Base-by-base conservation (phyloP, 768 basidiomycete genomes). In the Leucogyrophana mollusca region DNA sequence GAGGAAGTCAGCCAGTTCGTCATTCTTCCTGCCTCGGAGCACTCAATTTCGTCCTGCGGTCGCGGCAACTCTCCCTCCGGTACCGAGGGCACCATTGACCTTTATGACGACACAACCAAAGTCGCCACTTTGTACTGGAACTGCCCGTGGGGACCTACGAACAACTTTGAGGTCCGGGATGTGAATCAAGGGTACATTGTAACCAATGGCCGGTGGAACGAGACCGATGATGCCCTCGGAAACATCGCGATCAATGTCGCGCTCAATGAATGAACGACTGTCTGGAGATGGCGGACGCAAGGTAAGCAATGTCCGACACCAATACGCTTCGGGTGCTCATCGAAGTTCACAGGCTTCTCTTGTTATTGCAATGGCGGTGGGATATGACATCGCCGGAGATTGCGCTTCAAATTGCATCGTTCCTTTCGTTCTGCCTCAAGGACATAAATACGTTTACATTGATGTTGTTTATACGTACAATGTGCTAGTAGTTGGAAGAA, bases 101-200 rank as follows among this genome's bases (percentile, higher is more conserved):
- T 54, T 41, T 37, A 35, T 37, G 53, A 47, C 22, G 37, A 34
- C n/a, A 23, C 25, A 20, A 42, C 37, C 27, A 35, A 42, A 22
- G 44, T 51, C 11, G 39, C 50, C 16, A 14, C 11, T 13, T 43
- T 54, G 39, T 45, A 47, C 32, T 54, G 50, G 50, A 35, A 41
- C 36, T 47, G 32, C 34, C 49, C 52, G 4, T 23, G 40, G 32
- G 14, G 17, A n/a, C 30, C 18, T 21, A 24, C 20, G 30, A 51
- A 51, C 37, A 45, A 34, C n/a, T 53, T 39, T 23, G 23, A 23
- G 8, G 16, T 18, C 23, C 18, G 23, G 18, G 40, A 25, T n/a
- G 20, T 14, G 25, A 49, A 53, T 34, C 4, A 13, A 6, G 37
- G 14, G 13, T 39, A 39, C 17, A 39, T 18, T 18, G 37, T 39